Evolutionary conservation across 1,284 basidiomycete genomes (phyloP).

Genomic region (Ustilago cynodontis): DNA sequence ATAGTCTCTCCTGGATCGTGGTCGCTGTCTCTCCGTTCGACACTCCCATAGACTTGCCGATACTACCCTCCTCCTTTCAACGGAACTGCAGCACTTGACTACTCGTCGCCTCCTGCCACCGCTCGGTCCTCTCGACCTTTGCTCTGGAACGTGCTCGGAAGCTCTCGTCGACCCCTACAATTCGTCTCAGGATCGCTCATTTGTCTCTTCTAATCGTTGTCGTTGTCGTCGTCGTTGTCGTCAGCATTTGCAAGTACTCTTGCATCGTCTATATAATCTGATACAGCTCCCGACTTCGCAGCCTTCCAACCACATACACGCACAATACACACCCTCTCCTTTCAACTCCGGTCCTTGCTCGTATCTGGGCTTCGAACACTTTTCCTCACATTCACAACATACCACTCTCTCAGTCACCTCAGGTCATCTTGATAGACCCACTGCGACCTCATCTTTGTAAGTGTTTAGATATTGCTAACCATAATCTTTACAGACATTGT

Average conservation of each 20-base stretch:
- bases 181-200: not conserved
- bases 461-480: not conserved
- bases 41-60: conserved; percentile 1
- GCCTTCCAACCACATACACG: conserved; percentile 1
- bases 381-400: not conserved
- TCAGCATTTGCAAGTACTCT: conserved; percentile 8
- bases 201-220: conserved; percentile 1
- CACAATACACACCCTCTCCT: conserved; percentile 10
- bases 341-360: not conserved
- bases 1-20: not conserved
- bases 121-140: not conserved
- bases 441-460: not conserved
- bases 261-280: conserved; percentile 26
- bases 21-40: not conserved
- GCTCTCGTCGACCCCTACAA: not conserved
- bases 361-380: not conserved
- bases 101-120: not conserved
- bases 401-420: not conserved
- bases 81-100: conserved; percentile 14
- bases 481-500: not conserved
- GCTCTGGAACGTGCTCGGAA: conserved; percentile 1
- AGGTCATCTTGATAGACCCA: not conserved
- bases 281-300: conserved; percentile 5
- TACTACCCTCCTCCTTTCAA: not conserved
- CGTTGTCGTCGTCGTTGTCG: too few relatives aligned